These are phyloP conservation scores for Pseudocercospora macadamiae DNA, from an alignment of 2,329 filamentous ascomycete species.

Conservation along the genomic window DNA sequence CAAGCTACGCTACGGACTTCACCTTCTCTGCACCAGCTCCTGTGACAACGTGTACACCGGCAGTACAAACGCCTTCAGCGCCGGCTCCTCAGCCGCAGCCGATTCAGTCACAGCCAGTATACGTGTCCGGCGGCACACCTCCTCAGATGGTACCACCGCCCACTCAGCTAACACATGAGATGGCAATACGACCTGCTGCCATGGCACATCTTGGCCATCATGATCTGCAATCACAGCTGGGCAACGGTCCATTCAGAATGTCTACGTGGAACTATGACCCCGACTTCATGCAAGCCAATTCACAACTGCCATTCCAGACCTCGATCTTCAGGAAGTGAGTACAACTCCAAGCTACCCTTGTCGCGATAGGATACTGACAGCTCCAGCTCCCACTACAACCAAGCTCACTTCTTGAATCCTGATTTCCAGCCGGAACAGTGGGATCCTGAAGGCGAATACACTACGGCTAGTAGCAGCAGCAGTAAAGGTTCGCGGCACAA, in stretches of 20 bases:
- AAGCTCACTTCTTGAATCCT: constrained; percentile 55
- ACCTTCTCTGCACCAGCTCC: constrained; percentile 32
- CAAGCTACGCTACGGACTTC: constrained; percentile 31
- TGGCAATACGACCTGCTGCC: constrained; percentile 33
- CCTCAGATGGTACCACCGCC: constrained; percentile 34
- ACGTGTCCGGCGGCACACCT: constrained; percentile 30
- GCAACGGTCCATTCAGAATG: constrained; percentile 48
- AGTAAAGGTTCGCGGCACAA: constrained; percentile 36
- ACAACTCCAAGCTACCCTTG: neutral
- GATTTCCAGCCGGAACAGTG: constrained; percentile 58
- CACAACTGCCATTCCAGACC: constrained; percentile 50
- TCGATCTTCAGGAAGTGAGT: constrained; percentile 51
- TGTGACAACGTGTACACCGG: constrained; percentile 29
- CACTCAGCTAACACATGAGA: constrained; percentile 35
- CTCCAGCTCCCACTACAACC: constrained; percentile 54
- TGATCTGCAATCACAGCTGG: constrained; percentile 31
- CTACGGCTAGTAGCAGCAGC: constrained; percentile 34
- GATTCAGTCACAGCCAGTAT: constrained; percentile 32
- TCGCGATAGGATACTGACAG: constrained; percentile 21
- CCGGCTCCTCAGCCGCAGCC: constrained; percentile 33
- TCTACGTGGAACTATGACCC: constrained; percentile 51
- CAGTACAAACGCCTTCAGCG: constrained; percentile 31
- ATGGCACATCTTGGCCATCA: constrained; percentile 29
- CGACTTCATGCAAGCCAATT: constrained; percentile 44
- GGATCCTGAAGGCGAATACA: constrained; percentile 53